A percentile compares a stretch with the other conserved stretches of the same genome.
Conservation (phyloP, 176 grass and related monocot species). For the Pontederia paniculata region DNA sequence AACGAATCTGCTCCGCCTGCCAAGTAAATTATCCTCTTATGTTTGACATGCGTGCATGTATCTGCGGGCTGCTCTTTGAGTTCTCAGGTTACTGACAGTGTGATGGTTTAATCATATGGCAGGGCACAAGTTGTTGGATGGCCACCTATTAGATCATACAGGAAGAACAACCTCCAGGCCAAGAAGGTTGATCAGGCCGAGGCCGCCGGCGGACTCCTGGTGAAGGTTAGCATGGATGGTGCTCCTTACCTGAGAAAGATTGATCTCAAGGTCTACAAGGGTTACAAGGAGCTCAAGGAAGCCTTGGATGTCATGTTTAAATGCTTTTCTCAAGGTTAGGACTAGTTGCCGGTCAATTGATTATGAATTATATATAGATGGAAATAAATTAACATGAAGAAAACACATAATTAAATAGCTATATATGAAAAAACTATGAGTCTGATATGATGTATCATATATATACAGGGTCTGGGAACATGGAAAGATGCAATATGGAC, state of each 20-base stretch:
- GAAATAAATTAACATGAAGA: too few relatives aligned
- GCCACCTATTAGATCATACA: constrained; percentile 26
- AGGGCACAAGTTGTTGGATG: constrained; percentile 32
- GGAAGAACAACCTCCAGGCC: constrained; percentile 23
- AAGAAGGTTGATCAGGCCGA: constrained; percentile 9
- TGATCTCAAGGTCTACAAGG: constrained; percentile 27
- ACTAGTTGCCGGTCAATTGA: too few relatives aligned
- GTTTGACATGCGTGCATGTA: not conserved
- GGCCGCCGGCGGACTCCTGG: constrained; percentile 13
- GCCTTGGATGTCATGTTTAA: constrained; percentile 37
- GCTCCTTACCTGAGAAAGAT: constrained; percentile 39
- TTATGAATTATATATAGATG: too few relatives aligned
- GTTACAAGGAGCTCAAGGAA: constrained; percentile 30
- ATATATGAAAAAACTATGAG: too few relatives aligned
- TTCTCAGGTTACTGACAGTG: not conserved
- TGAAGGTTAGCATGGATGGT: constrained; percentile 47
- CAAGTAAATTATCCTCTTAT: constrained; percentile 18
- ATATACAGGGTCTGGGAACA: too few relatives aligned
- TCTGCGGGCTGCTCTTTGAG: not conserved
- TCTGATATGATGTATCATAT: too few relatives aligned
- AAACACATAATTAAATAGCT: too few relatives aligned
- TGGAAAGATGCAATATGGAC: not conserved
- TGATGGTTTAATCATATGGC: not conserved
- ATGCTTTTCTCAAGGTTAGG: constrained; percentile 25
- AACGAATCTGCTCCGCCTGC: not conserved